Evolutionary conservation across 2,329 filamentous ascomycete species (phyloP).

Genomic region (Neonectria magnoliae): DNA sequence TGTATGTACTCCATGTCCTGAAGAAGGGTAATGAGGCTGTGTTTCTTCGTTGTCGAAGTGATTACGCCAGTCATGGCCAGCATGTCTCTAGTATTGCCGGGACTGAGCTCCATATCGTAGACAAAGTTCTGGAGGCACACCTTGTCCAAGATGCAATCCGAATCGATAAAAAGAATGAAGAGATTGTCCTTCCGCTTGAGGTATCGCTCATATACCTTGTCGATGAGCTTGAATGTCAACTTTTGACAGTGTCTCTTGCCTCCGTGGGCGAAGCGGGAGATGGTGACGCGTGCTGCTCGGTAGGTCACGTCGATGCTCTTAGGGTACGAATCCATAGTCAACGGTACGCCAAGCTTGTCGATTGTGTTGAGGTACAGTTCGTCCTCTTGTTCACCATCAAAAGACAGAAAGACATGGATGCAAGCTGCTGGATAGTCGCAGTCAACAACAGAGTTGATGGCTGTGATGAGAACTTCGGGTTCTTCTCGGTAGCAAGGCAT

Average conservation of each 20-base stretch:
- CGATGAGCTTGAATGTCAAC: slow-evolving; percentile 89
- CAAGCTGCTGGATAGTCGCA: slow-evolving; percentile 94
- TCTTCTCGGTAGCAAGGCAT: slow-evolving; percentile 98
- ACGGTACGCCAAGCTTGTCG: slow-evolving; percentile 82
- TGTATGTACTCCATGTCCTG: slow-evolving; percentile 99
- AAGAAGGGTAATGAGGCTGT: slow-evolving; percentile 88
- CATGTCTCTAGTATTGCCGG: slow-evolving; percentile 91
- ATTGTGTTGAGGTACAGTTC: slow-evolving; percentile 90
- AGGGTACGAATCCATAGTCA: slow-evolving; percentile 81
- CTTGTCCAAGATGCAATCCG: slow-evolving; percentile 91
- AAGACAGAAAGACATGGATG: slow-evolving; percentile 94
- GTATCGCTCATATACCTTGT: slow-evolving; percentile 90
- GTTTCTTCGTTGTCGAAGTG: slow-evolving; percentile 89
- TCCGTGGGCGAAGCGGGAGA: slow-evolving; percentile 92
- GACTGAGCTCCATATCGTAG: slow-evolving; percentile 98
- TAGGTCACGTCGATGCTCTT: slow-evolving; percentile 92
- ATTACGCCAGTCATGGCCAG: slow-evolving; percentile 98
- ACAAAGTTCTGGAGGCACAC: slow-evolving; percentile 97
- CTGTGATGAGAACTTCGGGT: slow-evolving; percentile 83
- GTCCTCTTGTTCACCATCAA: slow-evolving; percentile 90
- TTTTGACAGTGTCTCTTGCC: slow-evolving; percentile 96
- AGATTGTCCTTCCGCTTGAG: slow-evolving; percentile 88
- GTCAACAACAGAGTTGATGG: slow-evolving; percentile 90
- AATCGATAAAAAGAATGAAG: slow-evolving; percentile 97
- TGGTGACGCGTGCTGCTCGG: slow-evolving; percentile 82